Conservation (phyloP, 1,284 basidiomycete genomes). For the Leccinum ponderosum region DNA sequence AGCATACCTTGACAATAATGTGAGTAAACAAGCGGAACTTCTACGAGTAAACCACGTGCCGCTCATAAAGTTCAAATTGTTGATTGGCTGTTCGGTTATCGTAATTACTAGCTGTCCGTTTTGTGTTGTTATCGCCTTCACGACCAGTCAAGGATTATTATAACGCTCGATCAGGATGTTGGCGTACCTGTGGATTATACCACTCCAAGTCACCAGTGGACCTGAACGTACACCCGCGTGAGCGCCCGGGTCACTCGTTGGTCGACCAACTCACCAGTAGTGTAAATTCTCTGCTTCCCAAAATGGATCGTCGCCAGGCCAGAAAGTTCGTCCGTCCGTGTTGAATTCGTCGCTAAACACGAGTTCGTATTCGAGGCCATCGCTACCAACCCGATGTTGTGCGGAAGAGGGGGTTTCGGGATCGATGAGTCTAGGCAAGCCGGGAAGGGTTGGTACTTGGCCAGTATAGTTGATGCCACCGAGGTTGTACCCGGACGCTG, state of each 20-base stretch:
- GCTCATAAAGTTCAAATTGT: slow-evolving; percentile 79
- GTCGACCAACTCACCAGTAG: slow-evolving; percentile 54
- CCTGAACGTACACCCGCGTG: slow-evolving; percentile 38
- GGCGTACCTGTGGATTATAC: slow-evolving; percentile 71
- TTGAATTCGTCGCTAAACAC: slow-evolving; percentile 96
- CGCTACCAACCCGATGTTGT: slow-evolving; percentile 54
- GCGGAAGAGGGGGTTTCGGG: slow-evolving; percentile 63
- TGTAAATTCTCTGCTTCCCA: slow-evolving; percentile 76
- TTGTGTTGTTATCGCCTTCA: slow-evolving; percentile 63
- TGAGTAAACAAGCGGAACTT: slow-evolving; percentile 7
- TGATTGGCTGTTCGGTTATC: slow-evolving; percentile 57
- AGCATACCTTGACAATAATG: slow-evolving; percentile 57
- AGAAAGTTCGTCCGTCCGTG: slow-evolving; percentile 73
- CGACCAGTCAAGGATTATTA: background rate
- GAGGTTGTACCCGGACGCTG: slow-evolving; percentile 63
- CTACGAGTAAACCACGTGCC: slow-evolving; percentile 44
- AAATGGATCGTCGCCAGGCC: slow-evolving; percentile 76
- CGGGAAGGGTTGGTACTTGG: slow-evolving; percentile 64
- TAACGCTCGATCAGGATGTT: background rate
- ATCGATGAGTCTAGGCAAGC: slow-evolving; percentile 66
- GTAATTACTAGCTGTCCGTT: slow-evolving; percentile 80
- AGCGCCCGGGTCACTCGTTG: slow-evolving; percentile 1
- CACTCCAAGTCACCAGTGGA: slow-evolving; percentile 84
- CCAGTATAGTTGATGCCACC: slow-evolving; percentile 76
- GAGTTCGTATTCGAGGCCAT: slow-evolving; percentile 77